Evolutionary conservation across 140 eudicot genomes (phyloP).

Genomic region (Bidens hawaiensis): DNA sequence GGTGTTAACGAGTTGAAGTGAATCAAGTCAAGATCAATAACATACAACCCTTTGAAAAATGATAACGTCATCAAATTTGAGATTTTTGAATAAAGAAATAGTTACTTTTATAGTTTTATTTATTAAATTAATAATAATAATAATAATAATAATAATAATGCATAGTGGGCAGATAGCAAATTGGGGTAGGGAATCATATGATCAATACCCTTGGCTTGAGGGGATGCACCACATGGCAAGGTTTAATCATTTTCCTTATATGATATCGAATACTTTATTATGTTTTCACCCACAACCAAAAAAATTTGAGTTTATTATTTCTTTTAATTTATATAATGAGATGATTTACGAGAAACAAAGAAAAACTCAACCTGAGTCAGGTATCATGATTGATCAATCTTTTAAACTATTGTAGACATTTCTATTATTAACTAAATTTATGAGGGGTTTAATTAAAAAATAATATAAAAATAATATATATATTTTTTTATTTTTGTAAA

Average conservation of each 20-base stretch:
- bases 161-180: constrained; percentile 7
- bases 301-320: background rate
- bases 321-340: background rate
- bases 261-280: constrained; percentile 1
- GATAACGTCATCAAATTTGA: background rate
- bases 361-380: too few species aligned
- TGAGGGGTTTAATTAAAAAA: too few species aligned
- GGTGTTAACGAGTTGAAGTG: too few species aligned
- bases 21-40: too few species aligned
- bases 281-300: background rate
- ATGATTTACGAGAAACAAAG: too few species aligned
- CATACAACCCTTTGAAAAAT: background rate
- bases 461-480: too few species aligned
- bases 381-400: too few species aligned
- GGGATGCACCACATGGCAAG: constrained; percentile 22
- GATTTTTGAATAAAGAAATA: background rate
- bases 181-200: constrained; percentile 16
- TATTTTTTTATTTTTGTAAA: too few species aligned
- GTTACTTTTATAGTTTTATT: background rate
- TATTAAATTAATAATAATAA: too few species aligned
- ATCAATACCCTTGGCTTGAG: background rate
- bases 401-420: too few species aligned
- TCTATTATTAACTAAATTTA: too few species aligned
- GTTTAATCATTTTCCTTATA: constrained; percentile 11
- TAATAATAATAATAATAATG: too few species aligned